Conservation (phyloP, 2,329 filamentous ascomycete species). For the Arthrobotrys sinensis region DNA sequence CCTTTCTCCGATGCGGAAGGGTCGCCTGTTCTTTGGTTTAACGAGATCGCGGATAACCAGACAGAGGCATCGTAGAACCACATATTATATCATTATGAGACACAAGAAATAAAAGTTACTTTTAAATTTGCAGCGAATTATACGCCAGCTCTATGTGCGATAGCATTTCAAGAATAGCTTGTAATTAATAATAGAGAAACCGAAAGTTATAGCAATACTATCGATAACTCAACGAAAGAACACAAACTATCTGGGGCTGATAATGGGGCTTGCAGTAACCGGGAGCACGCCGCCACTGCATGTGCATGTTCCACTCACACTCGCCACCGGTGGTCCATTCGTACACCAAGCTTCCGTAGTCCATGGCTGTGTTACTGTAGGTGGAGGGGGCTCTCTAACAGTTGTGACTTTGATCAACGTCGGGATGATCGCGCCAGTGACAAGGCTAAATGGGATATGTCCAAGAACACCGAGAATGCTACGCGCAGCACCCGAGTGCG, state of each 20-base stretch:
- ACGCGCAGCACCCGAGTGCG: conserved; percentile 74
- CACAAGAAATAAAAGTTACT: background rate
- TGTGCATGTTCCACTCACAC: conserved; percentile 46
- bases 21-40: conserved; percentile 35
- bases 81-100: no score
- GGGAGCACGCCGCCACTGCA: conserved; percentile 38
- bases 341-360: conserved; percentile 64
- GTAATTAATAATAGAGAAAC: no score
- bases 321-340: conserved; percentile 51
- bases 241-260: conserved; percentile 41
- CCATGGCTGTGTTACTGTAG: conserved; percentile 65
- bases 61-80: background rate
- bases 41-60: conserved; percentile 17
- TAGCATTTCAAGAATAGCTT: no score
- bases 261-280: conserved; percentile 50
- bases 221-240: background rate
- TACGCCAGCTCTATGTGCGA: no score
- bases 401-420: conserved; percentile 76
- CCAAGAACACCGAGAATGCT: conserved; percentile 73
- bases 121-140: no score
- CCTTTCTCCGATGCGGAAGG: conserved; percentile 48
- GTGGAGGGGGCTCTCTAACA: conserved; percentile 65
- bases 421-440: conserved; percentile 77
- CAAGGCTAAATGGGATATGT: conserved; percentile 75
- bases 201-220: no score